Conservation (phyloP, 306 rosid genomes). For the Ochetophila trinervis region DNA sequence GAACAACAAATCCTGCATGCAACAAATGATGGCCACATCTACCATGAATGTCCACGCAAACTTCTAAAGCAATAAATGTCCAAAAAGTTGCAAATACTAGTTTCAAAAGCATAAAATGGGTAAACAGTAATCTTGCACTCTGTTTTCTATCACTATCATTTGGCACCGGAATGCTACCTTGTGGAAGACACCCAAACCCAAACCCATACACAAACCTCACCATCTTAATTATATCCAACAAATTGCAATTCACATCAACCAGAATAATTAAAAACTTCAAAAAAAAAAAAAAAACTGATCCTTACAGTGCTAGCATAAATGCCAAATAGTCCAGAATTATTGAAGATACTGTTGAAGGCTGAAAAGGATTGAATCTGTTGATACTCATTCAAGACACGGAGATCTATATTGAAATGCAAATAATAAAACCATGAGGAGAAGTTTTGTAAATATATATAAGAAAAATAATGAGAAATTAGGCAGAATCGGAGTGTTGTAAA, state of each 20-base stretch:
- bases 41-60: too few relatives aligned
- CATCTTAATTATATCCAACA: neutral
- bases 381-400: slow-evolving; percentile 74
- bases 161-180: neutral
- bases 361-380: slow-evolving; percentile 79
- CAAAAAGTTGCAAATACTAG: too few relatives aligned
- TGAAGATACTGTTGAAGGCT: slow-evolving; percentile 94
- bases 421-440: slow-evolving; percentile 10
- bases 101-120: too few relatives aligned
- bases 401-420: slow-evolving; percentile 47
- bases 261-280: neutral
- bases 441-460: slow-evolving; percentile 10
- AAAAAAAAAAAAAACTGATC: too few relatives aligned
- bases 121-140: neutral
- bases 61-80: too few relatives aligned
- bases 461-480: neutral
- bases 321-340: slow-evolving; percentile 81
- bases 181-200: neutral
- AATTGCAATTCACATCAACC: slow-evolving; percentile 10
- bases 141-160: slow-evolving; percentile 10
- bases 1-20: neutral
- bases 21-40: too few relatives aligned
- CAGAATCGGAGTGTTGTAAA: neutral
- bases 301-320: slow-evolving; percentile 87
- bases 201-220: too few relatives aligned